Evolutionary conservation across 2,329 filamentous ascomycete genomes (phyloP), one percentile per base, ranked within the genome.

Genomic region (Penicillium sp.): DNA sequence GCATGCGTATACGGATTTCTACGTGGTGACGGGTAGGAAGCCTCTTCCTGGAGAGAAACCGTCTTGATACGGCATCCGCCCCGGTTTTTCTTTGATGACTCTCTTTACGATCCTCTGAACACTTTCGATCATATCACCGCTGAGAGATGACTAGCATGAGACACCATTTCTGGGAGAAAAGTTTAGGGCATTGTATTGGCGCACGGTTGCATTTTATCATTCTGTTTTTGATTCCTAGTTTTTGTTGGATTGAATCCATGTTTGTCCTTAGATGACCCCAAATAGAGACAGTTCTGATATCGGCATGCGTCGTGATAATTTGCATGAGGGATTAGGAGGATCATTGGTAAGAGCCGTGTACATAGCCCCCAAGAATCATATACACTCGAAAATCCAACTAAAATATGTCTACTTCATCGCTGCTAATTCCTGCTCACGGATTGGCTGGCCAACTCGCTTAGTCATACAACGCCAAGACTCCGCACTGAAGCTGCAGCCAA

Each of bases 1-100:
- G 7, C 74, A 76, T 61, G 58, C 66, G 10, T 76, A 76, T 56
- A 59, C 66, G 45, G 62, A 72, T 24, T 68, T 68, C 47, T 66
- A 70, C 55, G 66, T 69, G 23, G 68, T 75, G 15, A 69, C 64
- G 3, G 68, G 67, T 4, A 59, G 68, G 42, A 72, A 72, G 42
- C 68, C 67, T 13, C 32, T 44, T 12, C 51, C 57, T 5, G 57
- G 45, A 7, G 61, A 68, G 47, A 42, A 52, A 32, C 15, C 43
- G 3, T 43, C 47, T 31, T 58, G 47, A 59, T 20, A 35, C 12
- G 10, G 40, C 28, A 3, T 7, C 31, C 7, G 15, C 8, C 15
- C 15, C 24, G 9, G 20, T 35, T 33, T 46, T 37, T 32, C 49
- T 31, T 15, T 50, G 42, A 46, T 52, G 55, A 43, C 31, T 12